Conservation (phyloP, 768 basidiomycete genomes). For the Tubosaeta sp. region DNA sequence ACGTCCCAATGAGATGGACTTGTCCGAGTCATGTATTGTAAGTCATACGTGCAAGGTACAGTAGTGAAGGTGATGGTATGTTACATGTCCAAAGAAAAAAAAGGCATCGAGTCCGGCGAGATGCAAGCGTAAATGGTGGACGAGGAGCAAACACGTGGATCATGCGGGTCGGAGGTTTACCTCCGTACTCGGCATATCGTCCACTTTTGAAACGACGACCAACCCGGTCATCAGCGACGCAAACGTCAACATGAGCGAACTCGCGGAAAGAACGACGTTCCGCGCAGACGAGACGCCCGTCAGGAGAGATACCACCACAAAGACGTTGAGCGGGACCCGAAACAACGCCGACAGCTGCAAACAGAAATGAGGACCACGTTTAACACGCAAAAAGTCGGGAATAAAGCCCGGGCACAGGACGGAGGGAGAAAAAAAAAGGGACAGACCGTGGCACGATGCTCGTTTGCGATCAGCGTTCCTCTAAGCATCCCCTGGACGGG, state of each 20-base stretch:
- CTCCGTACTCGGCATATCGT: slow-evolving; percentile 19
- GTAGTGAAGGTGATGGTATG: neutral
- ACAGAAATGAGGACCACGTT: neutral
- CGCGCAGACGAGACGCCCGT: slow-evolving; percentile 67
- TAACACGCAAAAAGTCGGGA: no score
- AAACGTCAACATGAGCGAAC: slow-evolving; percentile 52
- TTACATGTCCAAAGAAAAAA: neutral
- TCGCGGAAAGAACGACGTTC: slow-evolving; percentile 53
- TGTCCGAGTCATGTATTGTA: no score
- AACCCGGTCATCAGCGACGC: slow-evolving; percentile 56
- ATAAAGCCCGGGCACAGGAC: neutral
- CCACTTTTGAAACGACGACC: slow-evolving; percentile 39
- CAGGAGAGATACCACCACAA: slow-evolving; percentile 65
- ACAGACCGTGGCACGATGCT: slow-evolving; percentile 69
- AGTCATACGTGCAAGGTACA: neutral
- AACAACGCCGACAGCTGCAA: slow-evolving; percentile 62
- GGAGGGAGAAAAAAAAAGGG: neutral
- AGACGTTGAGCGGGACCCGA: slow-evolving; percentile 70
- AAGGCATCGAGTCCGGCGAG: neutral
- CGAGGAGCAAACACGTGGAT: neutral
- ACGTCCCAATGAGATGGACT: no score
- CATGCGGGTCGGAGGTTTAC: slow-evolving; percentile 10
- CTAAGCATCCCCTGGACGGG: slow-evolving; percentile 74
- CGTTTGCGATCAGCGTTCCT: slow-evolving; percentile 61
- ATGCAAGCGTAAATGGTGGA: neutral